phyloP scores from a whole-genome alignment of 768 basidiomycete genomes.

The Coprinopsis marcescibilis region DNA sequence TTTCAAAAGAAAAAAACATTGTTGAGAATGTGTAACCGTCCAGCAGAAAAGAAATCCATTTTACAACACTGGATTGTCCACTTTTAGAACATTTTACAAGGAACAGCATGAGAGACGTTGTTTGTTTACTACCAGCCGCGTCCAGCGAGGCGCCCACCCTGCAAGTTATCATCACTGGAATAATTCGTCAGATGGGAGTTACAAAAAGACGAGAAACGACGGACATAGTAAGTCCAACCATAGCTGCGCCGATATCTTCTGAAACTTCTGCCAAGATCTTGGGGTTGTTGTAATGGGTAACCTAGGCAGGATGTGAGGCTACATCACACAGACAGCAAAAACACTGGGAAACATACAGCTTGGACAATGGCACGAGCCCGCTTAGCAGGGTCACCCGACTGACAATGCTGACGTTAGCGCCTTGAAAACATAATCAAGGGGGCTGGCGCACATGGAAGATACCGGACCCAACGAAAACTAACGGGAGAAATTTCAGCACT shows the following conservation, averaged over 20 bases:
- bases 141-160: slow-evolving; percentile 64
- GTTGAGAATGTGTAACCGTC: not conserved
- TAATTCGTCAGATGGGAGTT: not conserved
- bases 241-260: slow-evolving; percentile 81
- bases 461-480: slow-evolving; percentile 96
- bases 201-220: slow-evolving; percentile 21
- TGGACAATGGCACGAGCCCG: slow-evolving; percentile 95
- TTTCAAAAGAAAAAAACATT: not conserved
- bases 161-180: slow-evolving; percentile 53
- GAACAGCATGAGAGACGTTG: not conserved
- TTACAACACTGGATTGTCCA: no score
- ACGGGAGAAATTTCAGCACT: not conserved
- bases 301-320: no score
- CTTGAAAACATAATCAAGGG: slow-evolving; percentile 2
- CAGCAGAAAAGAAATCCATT: not conserved
- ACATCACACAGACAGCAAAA: no score
- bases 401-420: not conserved
- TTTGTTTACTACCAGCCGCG: slow-evolving; percentile 50
- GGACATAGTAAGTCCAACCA: slow-evolving; percentile 90
- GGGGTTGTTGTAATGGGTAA: slow-evolving; percentile 95
- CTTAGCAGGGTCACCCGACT: slow-evolving; percentile 92
- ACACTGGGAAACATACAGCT: no score
- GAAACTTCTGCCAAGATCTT: slow-evolving; percentile 89
- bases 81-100: not conserved
- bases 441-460: slow-evolving; percentile 78